Evolutionary conservation across 176 grass and related monocot species (phyloP).

Genomic region (Aegilops umbellulata): DNA sequence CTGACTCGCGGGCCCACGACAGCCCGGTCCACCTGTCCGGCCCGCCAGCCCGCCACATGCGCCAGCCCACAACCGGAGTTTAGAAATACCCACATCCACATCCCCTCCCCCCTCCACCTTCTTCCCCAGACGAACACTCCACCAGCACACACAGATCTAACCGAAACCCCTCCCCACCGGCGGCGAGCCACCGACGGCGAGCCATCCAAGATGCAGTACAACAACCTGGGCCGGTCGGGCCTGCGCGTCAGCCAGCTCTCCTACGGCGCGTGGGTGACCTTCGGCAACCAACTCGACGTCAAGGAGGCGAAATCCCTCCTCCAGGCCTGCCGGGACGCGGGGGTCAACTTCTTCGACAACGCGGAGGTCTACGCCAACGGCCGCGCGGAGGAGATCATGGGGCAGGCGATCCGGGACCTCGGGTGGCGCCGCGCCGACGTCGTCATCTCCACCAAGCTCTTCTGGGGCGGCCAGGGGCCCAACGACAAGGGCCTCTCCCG

Average conservation of each 20-base stretch:
- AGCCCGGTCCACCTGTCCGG: constrained; percentile 39
- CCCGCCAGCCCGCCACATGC: not conserved
- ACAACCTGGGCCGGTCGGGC: constrained; percentile 87
- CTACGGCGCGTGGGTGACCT: constrained; percentile 87
- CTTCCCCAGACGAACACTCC: not conserved
- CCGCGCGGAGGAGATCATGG: constrained; percentile 99
- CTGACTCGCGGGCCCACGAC: not conserved
- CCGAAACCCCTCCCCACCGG: not conserved
- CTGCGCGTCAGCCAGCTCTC: constrained; percentile 91
- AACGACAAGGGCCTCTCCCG: constrained; percentile 98
- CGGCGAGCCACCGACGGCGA: not conserved
- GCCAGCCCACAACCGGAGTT: not conserved
- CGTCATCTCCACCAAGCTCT: constrained; percentile 99
- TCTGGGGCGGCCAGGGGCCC: constrained; percentile 90
- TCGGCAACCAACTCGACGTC: constrained; percentile 96
- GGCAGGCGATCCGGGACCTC: constrained; percentile 94
- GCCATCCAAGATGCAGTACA: constrained; percentile 80
- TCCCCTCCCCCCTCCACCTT: not conserved
- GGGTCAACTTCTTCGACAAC: constrained; percentile 99
- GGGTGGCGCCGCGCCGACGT: constrained; percentile 90
- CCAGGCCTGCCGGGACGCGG: constrained; percentile 83
- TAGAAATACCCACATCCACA: not conserved
- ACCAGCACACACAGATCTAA: not conserved
- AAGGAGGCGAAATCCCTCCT: constrained; percentile 91
- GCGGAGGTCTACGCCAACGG: constrained; percentile 95